These are phyloP conservation scores for Leucaena leucocephala DNA, from an alignment of 306 rosid species.

Conservation along the genomic window DNA sequence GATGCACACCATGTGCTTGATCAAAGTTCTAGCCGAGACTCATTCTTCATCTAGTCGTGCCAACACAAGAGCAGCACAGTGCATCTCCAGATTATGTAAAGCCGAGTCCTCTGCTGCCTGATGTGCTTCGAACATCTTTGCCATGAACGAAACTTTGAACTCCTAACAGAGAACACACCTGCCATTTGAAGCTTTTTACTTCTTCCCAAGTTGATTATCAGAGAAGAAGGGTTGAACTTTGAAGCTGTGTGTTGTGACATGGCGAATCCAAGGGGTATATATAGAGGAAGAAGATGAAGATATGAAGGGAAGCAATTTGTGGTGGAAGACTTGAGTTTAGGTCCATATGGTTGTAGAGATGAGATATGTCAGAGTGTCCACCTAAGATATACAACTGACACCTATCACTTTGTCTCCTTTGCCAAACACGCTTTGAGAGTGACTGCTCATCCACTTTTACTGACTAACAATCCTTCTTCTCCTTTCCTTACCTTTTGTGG, in stretches of 20 bases:
- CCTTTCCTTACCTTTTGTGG: constrained; percentile 21
- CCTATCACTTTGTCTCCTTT: constrained; percentile 47
- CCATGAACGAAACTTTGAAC: constrained; percentile 60
- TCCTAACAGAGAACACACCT: constrained; percentile 44
- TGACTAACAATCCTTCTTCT: constrained; percentile 34
- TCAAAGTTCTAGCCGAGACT: background rate
- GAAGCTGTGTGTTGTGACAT: constrained; percentile 13
- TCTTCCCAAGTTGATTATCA: background rate
- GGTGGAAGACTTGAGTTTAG: constrained; percentile 51
- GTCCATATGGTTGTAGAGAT: constrained; percentile 41
- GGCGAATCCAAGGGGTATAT: background rate
- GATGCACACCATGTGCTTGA: background rate
- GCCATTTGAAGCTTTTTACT: background rate
- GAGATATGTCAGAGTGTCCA: constrained; percentile 42
- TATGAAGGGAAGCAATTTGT: constrained; percentile 51
- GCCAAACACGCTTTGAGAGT: constrained; percentile 44
- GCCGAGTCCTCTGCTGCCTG: constrained; percentile 72
- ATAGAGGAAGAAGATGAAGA: constrained; percentile 34
- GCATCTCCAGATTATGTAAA: constrained; percentile 97
- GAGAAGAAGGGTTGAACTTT: background rate
- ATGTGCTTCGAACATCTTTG: constrained; percentile 68
- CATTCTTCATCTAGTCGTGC: constrained; percentile 29
- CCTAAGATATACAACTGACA: constrained; percentile 41
- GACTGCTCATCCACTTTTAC: constrained; percentile 53
- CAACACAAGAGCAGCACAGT: constrained; percentile 74